Evolutionary conservation across 2,329 filamentous ascomycete species (phyloP), one percentile per base, ranked within the genome.

Genomic region (Aspergillus clavatus): DNA sequence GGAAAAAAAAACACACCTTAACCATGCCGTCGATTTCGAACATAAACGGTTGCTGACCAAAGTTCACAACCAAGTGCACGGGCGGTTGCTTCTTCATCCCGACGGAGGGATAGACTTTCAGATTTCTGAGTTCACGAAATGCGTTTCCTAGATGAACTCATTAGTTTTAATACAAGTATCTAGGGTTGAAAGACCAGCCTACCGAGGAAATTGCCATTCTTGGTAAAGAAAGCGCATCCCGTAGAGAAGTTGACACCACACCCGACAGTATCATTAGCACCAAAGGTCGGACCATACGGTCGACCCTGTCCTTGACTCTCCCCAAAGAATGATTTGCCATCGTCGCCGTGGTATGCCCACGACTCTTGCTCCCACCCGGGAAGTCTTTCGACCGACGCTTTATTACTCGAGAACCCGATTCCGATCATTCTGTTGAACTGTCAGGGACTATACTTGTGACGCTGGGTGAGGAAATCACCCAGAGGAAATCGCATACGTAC

Each of bases 11-110:
- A 70, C 78, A 59, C 76, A 87, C 87, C 73, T 78, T 79, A 72
- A 95, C 84, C 76, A 93, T 80, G 48, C 80, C 79, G 66, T 96
- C 88, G 56, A 98, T 97, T 64, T 96, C 87, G 69, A 86, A 98
- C 36, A 88, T 78, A 66, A 97, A 97, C 3, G 86, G 86, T 42
- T 78, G 79, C 66, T 81, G 79, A 26, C 81, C 81, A 61, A 84
- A 83, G 59, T 84, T 84, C 26, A 74, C 76, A 35, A 70, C 72
- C 18, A 84, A 57, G 49, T 79, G 78, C 45, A 82, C 79, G 40
- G 74, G 74, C 1, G 76, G 73, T 54, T 73, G 63, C 45, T 80
- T 82, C 67, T 83, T 84, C 75, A 84, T 79, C n/a, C 81, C 81
- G 16, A 84, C 73, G 0, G 77, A 78, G 1, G 81, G 81, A 57